phyloP scores from a whole-genome alignment of 768 basidiomycete species.

The Hygrophorus pudorinus region DNA sequence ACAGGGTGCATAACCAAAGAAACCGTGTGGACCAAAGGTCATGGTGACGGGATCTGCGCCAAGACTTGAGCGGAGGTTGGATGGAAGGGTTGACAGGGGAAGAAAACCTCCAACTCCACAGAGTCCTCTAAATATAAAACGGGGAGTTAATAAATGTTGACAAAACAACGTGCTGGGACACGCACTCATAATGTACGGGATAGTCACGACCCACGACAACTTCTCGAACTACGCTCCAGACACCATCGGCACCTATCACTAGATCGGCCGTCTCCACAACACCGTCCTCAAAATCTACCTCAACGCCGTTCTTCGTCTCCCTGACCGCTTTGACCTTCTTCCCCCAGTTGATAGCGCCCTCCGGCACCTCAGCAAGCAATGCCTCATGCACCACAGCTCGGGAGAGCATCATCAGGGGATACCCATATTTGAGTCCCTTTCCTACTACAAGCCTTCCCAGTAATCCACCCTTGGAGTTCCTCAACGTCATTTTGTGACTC shows the following conservation, averaged over 20 bases:
- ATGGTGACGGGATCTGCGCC: constrained; percentile 22
- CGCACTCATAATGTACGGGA: constrained; percentile 20
- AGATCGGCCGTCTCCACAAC: constrained; percentile 23
- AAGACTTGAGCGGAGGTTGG: constrained; percentile 18
- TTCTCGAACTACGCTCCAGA: constrained; percentile 24
- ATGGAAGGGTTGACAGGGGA: constrained; percentile 19
- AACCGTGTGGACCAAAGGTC: constrained; percentile 28
- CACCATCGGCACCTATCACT: constrained; percentile 31
- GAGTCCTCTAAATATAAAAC: constrained; percentile 18
- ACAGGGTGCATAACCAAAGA: constrained; percentile 26
- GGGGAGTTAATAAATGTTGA: background rate
- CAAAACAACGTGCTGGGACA: background rate
- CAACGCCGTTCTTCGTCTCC: constrained; percentile 18
- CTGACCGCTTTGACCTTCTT: constrained; percentile 18
- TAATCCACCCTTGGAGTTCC: constrained; percentile 25
- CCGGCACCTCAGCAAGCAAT: constrained; percentile 19
- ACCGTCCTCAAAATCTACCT: constrained; percentile 21
- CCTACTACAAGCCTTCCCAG: constrained; percentile 17
- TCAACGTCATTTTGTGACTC: constrained; percentile 18
- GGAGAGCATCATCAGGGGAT: constrained; percentile 22
- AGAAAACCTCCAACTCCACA: constrained; percentile 31
- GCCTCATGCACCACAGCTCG: constrained; percentile 25
- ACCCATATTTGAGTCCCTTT: constrained; percentile 21
- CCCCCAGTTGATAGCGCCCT: constrained; percentile 22
- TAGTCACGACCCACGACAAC: constrained; percentile 21